A percentile compares a stretch with the other conserved stretches of the same genome.
Conservation (phyloP, 306 rosid genomes). For the Inga oerstediana region DNA sequence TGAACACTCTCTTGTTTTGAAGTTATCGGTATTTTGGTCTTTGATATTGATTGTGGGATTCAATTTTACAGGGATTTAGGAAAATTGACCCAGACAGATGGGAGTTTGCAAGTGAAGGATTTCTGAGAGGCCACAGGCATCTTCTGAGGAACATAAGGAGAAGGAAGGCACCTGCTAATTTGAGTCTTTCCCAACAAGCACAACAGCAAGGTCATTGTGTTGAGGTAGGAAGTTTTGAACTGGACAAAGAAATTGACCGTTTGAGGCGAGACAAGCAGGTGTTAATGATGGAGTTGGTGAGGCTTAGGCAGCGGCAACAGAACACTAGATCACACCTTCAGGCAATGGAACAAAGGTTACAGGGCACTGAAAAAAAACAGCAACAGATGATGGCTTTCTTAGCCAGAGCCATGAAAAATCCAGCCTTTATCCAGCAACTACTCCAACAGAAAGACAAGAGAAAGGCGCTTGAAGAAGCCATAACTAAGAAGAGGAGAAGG, state of each 20-base stretch:
- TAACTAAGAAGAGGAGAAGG: slow-evolving; percentile 71
- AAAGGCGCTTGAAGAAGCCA: slow-evolving; percentile 62
- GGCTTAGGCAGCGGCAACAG: slow-evolving; percentile 77
- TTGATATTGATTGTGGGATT: slow-evolving; percentile 13
- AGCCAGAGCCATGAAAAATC: slow-evolving; percentile 79
- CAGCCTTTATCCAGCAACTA: slow-evolving; percentile 62
- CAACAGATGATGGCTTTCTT: slow-evolving; percentile 85
- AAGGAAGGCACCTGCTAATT: slow-evolving; percentile 55
- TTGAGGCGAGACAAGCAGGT: slow-evolving; percentile 62
- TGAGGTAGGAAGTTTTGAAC: slow-evolving; percentile 55
- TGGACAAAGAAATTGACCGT: slow-evolving; percentile 61
- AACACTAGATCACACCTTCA: slow-evolving; percentile 54
- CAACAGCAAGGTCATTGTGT: slow-evolving; percentile 38
- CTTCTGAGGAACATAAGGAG: slow-evolving; percentile 70
- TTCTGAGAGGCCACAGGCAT: slow-evolving; percentile 66
- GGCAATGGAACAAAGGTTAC: slow-evolving; percentile 73
- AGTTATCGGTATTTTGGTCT: not conserved
- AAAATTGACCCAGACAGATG: slow-evolving; percentile 81
- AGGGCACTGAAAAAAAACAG: slow-evolving; percentile 71
- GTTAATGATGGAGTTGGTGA: slow-evolving; percentile 70
- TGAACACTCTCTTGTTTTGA: not conserved
- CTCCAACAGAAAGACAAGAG: slow-evolving; percentile 61
- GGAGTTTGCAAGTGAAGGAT: slow-evolving; percentile 90
- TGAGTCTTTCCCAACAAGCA: slow-evolving; percentile 43
- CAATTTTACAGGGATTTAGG: slow-evolving; percentile 75